Evolutionary conservation across 2,329 filamentous ascomycete species (phyloP).

Genomic region (Clonostachys rhizophaga): DNA sequence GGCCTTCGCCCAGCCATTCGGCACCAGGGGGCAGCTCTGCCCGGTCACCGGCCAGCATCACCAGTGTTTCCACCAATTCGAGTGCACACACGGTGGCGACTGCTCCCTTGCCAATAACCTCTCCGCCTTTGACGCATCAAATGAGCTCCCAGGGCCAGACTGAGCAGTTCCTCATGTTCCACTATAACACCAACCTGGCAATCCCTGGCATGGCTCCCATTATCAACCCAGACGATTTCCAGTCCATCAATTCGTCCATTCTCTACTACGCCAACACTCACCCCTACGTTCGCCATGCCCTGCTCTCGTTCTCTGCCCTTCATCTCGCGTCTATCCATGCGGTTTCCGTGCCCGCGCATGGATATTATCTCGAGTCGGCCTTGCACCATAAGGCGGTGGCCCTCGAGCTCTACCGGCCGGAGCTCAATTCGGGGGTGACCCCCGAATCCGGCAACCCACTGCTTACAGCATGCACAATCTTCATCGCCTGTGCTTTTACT

Average conservation of each 20-base stretch:
- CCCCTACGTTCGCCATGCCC: conserved; percentile 3
- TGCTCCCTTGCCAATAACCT: too few relatives aligned
- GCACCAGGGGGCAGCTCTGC: too few relatives aligned
- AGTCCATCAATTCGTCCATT: conserved; percentile 2
- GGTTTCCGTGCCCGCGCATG: not conserved
- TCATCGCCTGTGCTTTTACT: conserved; percentile 4
- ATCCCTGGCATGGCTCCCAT: conserved; percentile 1
- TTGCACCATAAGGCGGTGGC: conserved; percentile 4
- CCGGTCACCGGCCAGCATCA: too few relatives aligned
- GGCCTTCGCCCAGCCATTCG: too few relatives aligned
- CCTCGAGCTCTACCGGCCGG: conserved; percentile 1
- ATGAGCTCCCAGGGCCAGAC: not conserved
- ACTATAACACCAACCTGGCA: conserved; percentile 2
- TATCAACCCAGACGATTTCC: not conserved
- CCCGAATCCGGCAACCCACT: conserved; percentile 1
- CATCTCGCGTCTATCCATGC: conserved; percentile 2
- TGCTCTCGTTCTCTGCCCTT: conserved; percentile 5
- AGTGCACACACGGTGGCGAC: too few relatives aligned
- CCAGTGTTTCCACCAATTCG: too few relatives aligned
- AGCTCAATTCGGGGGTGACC: not conserved
- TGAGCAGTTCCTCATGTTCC: conserved; percentile 2
- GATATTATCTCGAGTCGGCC: conserved; percentile 1
- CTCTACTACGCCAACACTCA: not conserved
- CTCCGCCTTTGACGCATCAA: too few relatives aligned
- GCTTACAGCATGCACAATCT: conserved; percentile 1